Evolutionary conservation across 352 stramenopile species (phyloP).

Genomic region (Phytopythium chamaehyphon): DNA sequence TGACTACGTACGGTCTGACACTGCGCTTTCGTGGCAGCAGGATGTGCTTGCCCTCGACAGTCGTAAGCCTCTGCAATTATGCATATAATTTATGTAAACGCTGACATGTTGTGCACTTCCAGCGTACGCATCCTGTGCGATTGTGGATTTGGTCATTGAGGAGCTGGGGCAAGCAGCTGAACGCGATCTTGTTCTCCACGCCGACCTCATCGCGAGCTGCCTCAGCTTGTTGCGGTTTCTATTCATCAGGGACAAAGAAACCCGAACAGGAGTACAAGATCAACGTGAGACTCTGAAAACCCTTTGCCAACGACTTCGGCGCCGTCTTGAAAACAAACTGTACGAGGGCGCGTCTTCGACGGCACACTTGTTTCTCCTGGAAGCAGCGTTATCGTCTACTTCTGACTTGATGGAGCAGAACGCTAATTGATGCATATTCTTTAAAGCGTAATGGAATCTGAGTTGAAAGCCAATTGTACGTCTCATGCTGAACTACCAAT

Average conservation of each 20-base stretch:
- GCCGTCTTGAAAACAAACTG: slow-evolving; percentile 27
- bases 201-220: slow-evolving; percentile 61
- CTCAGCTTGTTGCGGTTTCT: slow-evolving; percentile 65
- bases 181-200: slow-evolving; percentile 52
- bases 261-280: slow-evolving; percentile 24
- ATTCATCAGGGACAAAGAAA: slow-evolving; percentile 52
- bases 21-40: slow-evolving; percentile 31
- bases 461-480: no score
- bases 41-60: no score
- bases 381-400: slow-evolving; percentile 39
- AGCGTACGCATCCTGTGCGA: slow-evolving; percentile 11
- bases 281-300: slow-evolving; percentile 3
- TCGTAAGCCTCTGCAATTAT: no score
- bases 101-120: neutral
- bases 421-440: no score
- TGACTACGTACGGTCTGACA: slow-evolving; percentile 49
- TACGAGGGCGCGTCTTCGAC: slow-evolving; percentile 15
- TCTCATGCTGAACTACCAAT: no score
- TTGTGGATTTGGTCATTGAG: slow-evolving; percentile 29
- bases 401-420: slow-evolving; percentile 7
- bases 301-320: slow-evolving; percentile 21
- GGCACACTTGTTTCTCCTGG: slow-evolving; percentile 43
- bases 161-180: slow-evolving; percentile 39
- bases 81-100: no score
- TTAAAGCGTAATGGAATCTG: no score